A percentile compares a stretch with the other conserved stretches of the same genome.
Evolutionary conservation across 352 stramenopile species (phyloP).

Genomic region (Pythium myriotylum): DNA sequence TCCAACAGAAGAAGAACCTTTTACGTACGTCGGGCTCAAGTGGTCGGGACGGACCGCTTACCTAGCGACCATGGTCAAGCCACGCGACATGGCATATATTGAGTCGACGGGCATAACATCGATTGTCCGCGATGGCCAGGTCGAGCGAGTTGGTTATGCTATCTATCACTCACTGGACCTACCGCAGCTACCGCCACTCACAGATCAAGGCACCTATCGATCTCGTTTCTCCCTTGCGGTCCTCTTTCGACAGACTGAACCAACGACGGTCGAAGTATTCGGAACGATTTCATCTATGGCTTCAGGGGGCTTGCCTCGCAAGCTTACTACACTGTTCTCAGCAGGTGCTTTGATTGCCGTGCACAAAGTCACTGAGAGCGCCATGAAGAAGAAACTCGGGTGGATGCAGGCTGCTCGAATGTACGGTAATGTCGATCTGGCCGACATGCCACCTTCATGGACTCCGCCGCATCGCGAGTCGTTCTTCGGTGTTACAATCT

Average conservation of each 20-base stretch:
- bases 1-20: conserved; percentile 30
- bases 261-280: conserved; percentile 46
- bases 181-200: conserved; percentile 31
- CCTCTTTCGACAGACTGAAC: conserved; percentile 37
- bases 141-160: conserved; percentile 36
- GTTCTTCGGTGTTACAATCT: neutral
- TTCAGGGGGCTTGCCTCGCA: conserved; percentile 17
- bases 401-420: conserved; percentile 11
- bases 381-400: conserved; percentile 30
- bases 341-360: conserved; percentile 20
- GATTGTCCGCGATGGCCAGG: neutral
- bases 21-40: conserved; percentile 23
- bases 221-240: conserved; percentile 46
- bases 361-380: conserved; percentile 22
- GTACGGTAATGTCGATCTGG: no score
- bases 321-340: conserved; percentile 18
- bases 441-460: neutral
- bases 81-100: conserved; percentile 50
- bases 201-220: conserved; percentile 39
- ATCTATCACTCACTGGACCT: conserved; percentile 40
- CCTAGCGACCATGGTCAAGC: conserved; percentile 25
- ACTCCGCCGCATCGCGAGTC: neutral
- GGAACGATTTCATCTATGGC: conserved; percentile 43
- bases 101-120: conserved; percentile 37
- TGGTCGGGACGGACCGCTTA: conserved; percentile 10